Evolutionary conservation across 768 basidiomycete genomes (phyloP).

Genomic region (Paxillus ammoniavirescens): DNA sequence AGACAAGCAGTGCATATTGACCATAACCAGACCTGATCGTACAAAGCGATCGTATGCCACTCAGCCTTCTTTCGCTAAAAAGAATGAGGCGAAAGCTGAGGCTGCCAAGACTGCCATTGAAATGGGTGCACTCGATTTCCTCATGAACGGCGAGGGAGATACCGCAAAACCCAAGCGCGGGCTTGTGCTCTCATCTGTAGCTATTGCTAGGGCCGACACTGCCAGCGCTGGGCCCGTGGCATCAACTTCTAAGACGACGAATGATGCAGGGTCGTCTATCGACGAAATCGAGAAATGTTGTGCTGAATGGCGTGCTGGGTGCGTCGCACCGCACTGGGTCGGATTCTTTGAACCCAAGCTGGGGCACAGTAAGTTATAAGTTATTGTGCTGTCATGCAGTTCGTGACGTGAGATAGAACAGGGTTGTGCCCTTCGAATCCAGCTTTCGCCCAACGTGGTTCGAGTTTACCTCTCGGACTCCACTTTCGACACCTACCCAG

Average conservation of each 20-base stretch:
- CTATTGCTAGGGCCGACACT: constrained; percentile 23
- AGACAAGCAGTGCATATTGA: constrained; percentile 63
- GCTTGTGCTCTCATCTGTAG: constrained; percentile 24
- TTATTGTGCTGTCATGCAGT: background rate
- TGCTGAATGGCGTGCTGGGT: constrained; percentile 49
- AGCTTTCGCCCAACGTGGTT: constrained; percentile 47
- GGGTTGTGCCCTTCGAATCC: constrained; percentile 58
- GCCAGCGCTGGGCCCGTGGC: background rate
- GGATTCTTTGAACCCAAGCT: constrained; percentile 45
- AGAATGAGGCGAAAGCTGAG: constrained; percentile 52
- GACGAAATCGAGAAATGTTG: constrained; percentile 55
- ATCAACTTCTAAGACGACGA: background rate
- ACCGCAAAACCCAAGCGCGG: constrained; percentile 34
- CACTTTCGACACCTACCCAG: constrained; percentile 35
- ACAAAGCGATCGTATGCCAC: constrained; percentile 52
- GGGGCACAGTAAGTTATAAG: constrained; percentile 38
- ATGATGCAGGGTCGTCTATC: constrained; percentile 19
- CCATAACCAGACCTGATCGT: constrained; percentile 56
- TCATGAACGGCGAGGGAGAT: constrained; percentile 43
- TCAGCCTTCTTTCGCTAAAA: constrained; percentile 40
- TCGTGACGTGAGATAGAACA: constrained; percentile 33
- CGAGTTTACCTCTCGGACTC: constrained; percentile 53
- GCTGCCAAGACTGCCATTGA: constrained; percentile 55
- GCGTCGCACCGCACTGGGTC: constrained; percentile 54
- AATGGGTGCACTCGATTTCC: constrained; percentile 61